Evolutionary conservation across 495 filamentous ascomycete genomes (phyloP), one percentile per base, ranked within the genome.

Genomic region (Rusavskia elegans): DNA sequence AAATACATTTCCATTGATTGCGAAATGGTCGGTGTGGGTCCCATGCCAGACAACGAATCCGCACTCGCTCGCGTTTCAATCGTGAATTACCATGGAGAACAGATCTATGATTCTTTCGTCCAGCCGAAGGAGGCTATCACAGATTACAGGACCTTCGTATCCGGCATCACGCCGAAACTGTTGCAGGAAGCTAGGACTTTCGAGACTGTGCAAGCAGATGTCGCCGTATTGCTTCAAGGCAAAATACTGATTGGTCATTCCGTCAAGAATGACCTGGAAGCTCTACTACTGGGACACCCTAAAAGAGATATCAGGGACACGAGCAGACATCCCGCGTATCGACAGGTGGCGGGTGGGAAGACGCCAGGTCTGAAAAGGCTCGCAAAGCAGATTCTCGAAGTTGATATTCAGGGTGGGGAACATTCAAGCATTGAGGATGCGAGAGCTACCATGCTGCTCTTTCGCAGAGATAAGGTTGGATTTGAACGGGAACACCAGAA

Each of bases 21-120:
- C 66, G 92, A 98, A 69, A 98, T 98, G 92, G 90, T 98, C 17
- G 92, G 92, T 38, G 79, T 88, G 11, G 87, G 87, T 2, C 79
- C 83, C 1, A 72, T 75, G 35, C 74, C 73, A 3, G 79, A 83
- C 39, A 64, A 69, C 44, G 78, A 85, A 60, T 83, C 81, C 11
- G 78, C 77, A 3, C 76, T 97, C 30, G 92, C 93, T 3, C 77
- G 92, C 13, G 82, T 89, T 50, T 88, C 83, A 60, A 71, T 93
- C 21, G 88, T 95, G 59, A 94, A 95, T 61, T 98, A 85, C 71
- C 86, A 95, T 66, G 87, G 87, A 21, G 75, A 83, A 38, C 84
- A 93, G 58, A 63, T 98, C 42, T 89, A 95, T 70, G 92, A 98
- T 71, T 85, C 84, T 8, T 96, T 83, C 61, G 92, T 97, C 16